phyloP scores from a whole-genome alignment of 225 moss, liverwort and hornwort genomes.

The Bryum argenteum region DNA sequence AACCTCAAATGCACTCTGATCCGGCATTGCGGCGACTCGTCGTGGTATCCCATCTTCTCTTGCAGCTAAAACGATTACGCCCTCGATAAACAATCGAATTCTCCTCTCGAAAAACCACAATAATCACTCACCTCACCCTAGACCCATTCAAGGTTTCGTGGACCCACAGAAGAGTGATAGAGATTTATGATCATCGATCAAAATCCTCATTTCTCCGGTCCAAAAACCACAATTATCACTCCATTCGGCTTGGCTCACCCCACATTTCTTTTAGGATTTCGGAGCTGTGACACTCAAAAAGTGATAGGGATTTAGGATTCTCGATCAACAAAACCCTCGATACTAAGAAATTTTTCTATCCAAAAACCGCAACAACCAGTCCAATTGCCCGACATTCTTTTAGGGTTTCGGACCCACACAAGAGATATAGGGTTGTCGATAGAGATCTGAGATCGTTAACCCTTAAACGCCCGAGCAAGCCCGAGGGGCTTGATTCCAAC shows the following conservation, averaged over 20 bases:
- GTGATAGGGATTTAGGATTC: neutral
- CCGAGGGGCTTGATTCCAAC: too few relatives aligned
- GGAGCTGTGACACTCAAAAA: too few relatives aligned
- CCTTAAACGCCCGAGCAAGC: too few relatives aligned
- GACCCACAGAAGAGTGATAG: too few relatives aligned
- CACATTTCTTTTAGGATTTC: neutral
- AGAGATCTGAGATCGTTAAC: constrained; percentile 32
- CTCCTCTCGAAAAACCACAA: too few relatives aligned
- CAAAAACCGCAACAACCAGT: too few relatives aligned
- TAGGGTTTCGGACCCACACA: neutral
- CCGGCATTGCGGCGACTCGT: constrained; percentile 47
- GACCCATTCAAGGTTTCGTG: too few relatives aligned
- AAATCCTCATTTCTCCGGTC: too few relatives aligned
- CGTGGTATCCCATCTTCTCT: constrained; percentile 30
- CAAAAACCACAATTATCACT: too few relatives aligned
- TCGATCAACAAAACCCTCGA: neutral
- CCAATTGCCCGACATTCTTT: neutral
- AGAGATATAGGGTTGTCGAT: constrained; percentile 15
- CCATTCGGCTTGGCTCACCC: neutral
- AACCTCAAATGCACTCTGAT: constrained; percentile 78
- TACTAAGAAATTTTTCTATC: too few relatives aligned
- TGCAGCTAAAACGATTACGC: neutral
- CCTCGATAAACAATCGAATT: neutral
- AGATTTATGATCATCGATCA: too few relatives aligned
- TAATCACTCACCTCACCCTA: too few relatives aligned